Base-by-base conservation (phyloP, 768 basidiomycete species). In the Termitomyces sp. region DNA sequence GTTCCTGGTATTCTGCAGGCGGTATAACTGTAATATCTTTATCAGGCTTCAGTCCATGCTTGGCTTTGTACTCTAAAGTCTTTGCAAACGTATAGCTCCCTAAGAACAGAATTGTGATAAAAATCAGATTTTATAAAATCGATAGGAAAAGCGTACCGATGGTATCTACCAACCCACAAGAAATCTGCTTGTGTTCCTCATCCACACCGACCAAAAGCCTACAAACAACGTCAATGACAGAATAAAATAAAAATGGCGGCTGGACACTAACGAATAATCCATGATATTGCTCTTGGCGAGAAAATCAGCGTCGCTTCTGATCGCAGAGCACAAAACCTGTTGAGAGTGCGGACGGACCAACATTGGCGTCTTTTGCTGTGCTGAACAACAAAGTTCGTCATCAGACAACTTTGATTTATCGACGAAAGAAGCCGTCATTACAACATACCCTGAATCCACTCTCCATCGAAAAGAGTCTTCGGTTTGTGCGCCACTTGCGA, bases 11-110 rank as follows among this genome's bases (percentile, higher is more conserved):
- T 68, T 92, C 89, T 4, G 81, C 75, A 2, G 91, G 91, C 1
- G 91, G 91, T 44, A 93, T 78, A 15, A 93, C 87, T 0, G 91
- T 93, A 9, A 90, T 84, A 36, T 91, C 87, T 61, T 90, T 87
- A 2, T 82, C 83, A 37, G 84, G 75, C 48, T 84, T 84, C 13
- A 93, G 75, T 5, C 83, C 85, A 46, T 89, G 86, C 70, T 94
- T 94, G 9, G 89, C 89, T 68, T 91, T 89, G 70, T 91, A 91
- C 70, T 94, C 91, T 7, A 94, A 74, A 0, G 89, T 92, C 70
- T 93, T 94, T 2, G 89, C 91, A 62, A 93, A 87, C 0, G 89
- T 91, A 70, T 88, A 94, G 65, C 88, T 90, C 31, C 90, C 86
- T 85, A 24, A 33, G n/a, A 13, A 46, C 18, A n/a, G n/a, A 4